A percentile compares a stretch with the other conserved stretches of the same genome.
Conservation (phyloP, 2,329 filamentous ascomycete genomes). For the Aspergillus sp. region DNA sequence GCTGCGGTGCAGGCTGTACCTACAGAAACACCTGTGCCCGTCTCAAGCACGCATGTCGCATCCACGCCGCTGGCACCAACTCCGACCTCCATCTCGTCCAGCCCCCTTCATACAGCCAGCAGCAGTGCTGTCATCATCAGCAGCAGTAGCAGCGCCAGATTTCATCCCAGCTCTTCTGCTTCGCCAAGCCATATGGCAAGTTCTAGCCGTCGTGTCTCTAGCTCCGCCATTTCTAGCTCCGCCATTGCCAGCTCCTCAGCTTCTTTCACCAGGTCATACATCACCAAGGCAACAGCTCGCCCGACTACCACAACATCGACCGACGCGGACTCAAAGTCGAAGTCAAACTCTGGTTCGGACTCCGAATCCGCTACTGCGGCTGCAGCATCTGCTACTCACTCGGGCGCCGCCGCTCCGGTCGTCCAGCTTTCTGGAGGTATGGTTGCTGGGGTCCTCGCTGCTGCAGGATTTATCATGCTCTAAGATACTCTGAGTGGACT, state of each 20-base stretch:
- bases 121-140: conserved; percentile 6
- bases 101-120: conserved; percentile 13
- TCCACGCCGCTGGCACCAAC: conserved; percentile 17
- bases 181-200: conserved; percentile 5
- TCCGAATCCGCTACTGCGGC: neutral
- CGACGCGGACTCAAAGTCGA: neutral
- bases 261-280: conserved; percentile 22
- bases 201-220: conserved; percentile 12
- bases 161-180: conserved; percentile 11
- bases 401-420: conserved; percentile 25
- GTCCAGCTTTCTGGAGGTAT: conserved; percentile 29
- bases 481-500: conserved; percentile 22
- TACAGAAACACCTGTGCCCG: conserved; percentile 11
- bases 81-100: conserved; percentile 16
- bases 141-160: conserved; percentile 15
- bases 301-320: conserved; percentile 11
- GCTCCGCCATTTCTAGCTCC: conserved; percentile 10
- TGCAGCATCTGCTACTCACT: conserved; percentile 20
- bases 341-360: neutral
- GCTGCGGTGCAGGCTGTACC: conserved; percentile 27
- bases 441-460: conserved; percentile 34
- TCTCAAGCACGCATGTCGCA: conserved; percentile 24
- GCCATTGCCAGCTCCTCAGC: conserved; percentile 4
- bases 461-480: conserved; percentile 37
- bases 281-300: conserved; percentile 20